These are phyloP conservation scores for Naumovozyma baii DNA, from an alignment of 805 yeast species.

Conservation along the genomic window DNA sequence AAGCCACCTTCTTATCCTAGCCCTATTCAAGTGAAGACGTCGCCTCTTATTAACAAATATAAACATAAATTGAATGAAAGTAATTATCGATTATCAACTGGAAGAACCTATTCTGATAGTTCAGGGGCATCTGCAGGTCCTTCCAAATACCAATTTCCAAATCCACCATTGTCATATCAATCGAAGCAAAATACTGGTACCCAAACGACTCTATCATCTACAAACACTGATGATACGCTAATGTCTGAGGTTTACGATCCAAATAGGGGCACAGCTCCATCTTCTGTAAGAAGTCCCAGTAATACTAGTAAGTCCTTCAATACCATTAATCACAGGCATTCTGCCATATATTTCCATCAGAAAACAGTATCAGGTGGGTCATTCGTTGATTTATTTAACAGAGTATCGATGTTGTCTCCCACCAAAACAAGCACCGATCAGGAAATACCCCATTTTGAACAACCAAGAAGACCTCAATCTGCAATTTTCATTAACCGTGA, in stretches of 20 bases:
- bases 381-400: conserved; percentile 28
- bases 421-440: conserved; percentile 1
- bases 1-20: conserved; percentile 47
- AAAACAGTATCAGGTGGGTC: conserved; percentile 28
- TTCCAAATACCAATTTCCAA: neutral
- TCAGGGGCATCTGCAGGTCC: neutral
- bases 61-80: neutral
- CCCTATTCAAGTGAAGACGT: conserved; percentile 27
- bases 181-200: neutral
- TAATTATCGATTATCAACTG: neutral
- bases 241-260: neutral
- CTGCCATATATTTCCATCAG: conserved; percentile 16
- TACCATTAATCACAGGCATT: conserved; percentile 4
- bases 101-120: neutral
- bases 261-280: neutral
- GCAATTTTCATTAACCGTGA: conserved; percentile 14
- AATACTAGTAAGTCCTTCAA: neutral
- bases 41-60: conserved; percentile 4
- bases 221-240: neutral
- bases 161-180: neutral
- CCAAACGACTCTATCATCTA: neutral
- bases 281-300: neutral
- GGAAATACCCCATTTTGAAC: neutral
- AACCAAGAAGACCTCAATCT: conserved; percentile 32
- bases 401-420: conserved; percentile 24